A percentile compares a stretch with the other conserved stretches of the same genome.
phyloP scores from a whole-genome alignment of 306 rosid species.

The Delonix regia region DNA sequence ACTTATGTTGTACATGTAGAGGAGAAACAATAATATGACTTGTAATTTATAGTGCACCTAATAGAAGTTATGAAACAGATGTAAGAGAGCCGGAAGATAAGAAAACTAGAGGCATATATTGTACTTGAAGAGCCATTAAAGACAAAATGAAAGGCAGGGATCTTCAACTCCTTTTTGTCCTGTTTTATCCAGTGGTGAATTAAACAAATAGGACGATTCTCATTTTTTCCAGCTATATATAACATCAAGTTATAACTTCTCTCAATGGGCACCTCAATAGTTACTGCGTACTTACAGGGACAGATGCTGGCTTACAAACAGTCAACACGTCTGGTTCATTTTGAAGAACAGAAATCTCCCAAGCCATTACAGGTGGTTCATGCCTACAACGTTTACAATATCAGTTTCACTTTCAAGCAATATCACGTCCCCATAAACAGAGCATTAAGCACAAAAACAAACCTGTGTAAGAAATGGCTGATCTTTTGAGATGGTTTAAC shows the following conservation, averaged over 20 bases:
- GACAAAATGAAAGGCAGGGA: not conserved
- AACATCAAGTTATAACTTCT: not conserved
- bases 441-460: constrained; percentile 6
- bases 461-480: constrained; percentile 77
- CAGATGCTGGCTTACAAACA: constrained; percentile 72
- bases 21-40: not conserved
- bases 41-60: not conserved
- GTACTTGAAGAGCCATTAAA: not conserved
- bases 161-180: not conserved
- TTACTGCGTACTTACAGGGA: constrained; percentile 56
- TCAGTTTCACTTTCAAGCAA: constrained; percentile 44
- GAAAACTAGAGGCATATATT: not conserved
- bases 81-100: not conserved
- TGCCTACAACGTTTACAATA: constrained; percentile 54
- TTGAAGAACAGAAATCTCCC: constrained; percentile 49
- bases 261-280: not conserved
- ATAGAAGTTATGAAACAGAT: not conserved
- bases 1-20: not conserved
- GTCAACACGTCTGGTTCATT: constrained; percentile 59
- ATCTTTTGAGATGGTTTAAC: constrained; percentile 65
- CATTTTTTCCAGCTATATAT: not conserved
- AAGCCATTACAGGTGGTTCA: constrained; percentile 74
- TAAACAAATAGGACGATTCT: not conserved
- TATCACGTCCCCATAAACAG: constrained; percentile 11
- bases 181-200: not conserved